These are phyloP conservation scores for Haplosporangium sp. DNA, from an alignment of 371 early-diverging fungal species.

Conservation along the genomic window DNA sequence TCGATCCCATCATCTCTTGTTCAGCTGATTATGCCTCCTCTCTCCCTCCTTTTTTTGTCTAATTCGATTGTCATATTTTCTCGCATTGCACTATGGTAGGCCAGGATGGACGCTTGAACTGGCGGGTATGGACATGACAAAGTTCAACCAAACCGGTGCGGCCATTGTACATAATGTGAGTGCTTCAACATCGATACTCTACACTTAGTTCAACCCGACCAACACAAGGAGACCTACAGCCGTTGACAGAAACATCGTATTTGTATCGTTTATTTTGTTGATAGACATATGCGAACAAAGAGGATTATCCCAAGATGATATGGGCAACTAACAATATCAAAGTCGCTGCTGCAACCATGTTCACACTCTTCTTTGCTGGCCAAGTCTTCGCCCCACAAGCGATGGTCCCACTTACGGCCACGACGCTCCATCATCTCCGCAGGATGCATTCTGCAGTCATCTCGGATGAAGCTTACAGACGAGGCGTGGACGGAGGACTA, in stretches of 20 bases:
- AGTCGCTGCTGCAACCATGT: constrained; percentile 83
- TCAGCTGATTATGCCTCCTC: not conserved
- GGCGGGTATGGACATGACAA: constrained; percentile 48
- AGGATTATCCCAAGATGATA: constrained; percentile 76
- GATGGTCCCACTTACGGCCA: constrained; percentile 53
- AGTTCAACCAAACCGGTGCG: constrained; percentile 28
- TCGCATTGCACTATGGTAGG: constrained; percentile 8
- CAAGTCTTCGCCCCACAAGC: constrained; percentile 76
- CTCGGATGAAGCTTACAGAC: constrained; percentile 56
- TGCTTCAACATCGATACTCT: not conserved
- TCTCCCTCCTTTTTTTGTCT: not conserved
- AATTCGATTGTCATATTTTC: not conserved
- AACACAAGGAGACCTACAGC: too few species aligned
- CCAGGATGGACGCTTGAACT: constrained; percentile 54
- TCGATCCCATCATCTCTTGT: not conserved
- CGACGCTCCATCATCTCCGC: constrained; percentile 27
- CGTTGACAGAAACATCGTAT: too few species aligned
- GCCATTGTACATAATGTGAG: constrained; percentile 45
- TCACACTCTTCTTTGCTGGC: constrained; percentile 84
- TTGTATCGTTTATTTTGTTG: too few species aligned
- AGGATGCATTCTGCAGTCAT: constrained; percentile 26
- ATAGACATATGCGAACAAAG: constrained; percentile 33
- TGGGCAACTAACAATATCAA: constrained; percentile 89
- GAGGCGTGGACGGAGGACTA: constrained; percentile 30
- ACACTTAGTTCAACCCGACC: not conserved